A percentile compares a stretch with the other conserved stretches of the same genome.
Conservation (phyloP, 2,329 filamentous ascomycete genomes). For the Stagonosporopsis cucurbitacearum region DNA sequence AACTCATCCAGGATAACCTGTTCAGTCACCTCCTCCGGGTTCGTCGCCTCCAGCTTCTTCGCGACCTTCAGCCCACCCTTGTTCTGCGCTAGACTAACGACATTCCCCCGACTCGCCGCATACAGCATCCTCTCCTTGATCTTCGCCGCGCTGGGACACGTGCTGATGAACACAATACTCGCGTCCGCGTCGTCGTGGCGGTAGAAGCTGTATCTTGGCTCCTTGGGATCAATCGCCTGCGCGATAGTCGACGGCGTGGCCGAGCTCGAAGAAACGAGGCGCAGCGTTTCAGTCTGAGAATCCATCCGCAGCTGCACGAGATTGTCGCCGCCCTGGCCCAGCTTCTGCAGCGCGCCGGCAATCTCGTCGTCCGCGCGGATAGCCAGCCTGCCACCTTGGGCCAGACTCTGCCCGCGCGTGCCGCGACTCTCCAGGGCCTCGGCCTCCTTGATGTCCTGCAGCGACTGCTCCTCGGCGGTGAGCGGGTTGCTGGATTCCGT, state of each 20-base stretch:
- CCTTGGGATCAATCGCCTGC: slow-evolving; percentile 66
- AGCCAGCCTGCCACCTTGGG: slow-evolving; percentile 49
- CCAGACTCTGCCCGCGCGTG: slow-evolving; percentile 60
- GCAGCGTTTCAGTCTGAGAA: slow-evolving; percentile 70
- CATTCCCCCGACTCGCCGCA: slow-evolving; percentile 66
- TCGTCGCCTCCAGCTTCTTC: slow-evolving; percentile 71
- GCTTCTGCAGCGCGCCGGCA: slow-evolving; percentile 65
- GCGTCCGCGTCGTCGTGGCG: slow-evolving; percentile 66
- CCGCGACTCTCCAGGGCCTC: slow-evolving; percentile 77
- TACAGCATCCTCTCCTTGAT: slow-evolving; percentile 89
- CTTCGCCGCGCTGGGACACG: slow-evolving; percentile 73
- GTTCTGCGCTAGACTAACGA: slow-evolving; percentile 68
- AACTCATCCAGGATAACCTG: slow-evolving; percentile 69
- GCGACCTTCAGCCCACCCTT: slow-evolving; percentile 70
- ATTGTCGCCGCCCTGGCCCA: slow-evolving; percentile 60
- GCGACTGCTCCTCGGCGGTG: slow-evolving; percentile 76
- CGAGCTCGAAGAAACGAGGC: slow-evolving; percentile 64
- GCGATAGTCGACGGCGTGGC: slow-evolving; percentile 66
- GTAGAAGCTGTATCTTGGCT: slow-evolving; percentile 82
- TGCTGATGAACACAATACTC: slow-evolving; percentile 80
- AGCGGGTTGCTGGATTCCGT: slow-evolving; percentile 67
- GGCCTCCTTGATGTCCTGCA: slow-evolving; percentile 75
- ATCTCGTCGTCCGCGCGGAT: slow-evolving; percentile 68
- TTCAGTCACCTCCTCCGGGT: slow-evolving; percentile 74
- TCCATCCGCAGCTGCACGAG: slow-evolving; percentile 79